Evolutionary conservation across 345 rosid species (phyloP).

Genomic region (Kandelia obovata): DNA sequence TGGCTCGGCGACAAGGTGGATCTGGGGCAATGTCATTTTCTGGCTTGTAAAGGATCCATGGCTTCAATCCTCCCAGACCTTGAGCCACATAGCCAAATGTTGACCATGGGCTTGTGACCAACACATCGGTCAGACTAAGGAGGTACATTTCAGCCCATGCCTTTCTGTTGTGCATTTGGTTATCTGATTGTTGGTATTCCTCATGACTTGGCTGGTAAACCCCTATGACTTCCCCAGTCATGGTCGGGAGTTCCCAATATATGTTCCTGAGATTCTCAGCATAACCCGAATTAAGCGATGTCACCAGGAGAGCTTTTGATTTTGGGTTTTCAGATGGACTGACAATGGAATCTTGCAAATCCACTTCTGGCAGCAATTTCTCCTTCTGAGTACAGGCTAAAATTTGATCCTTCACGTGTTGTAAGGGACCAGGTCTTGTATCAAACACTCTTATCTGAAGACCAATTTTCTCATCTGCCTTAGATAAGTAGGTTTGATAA

Average conservation of each 20-base stretch:
- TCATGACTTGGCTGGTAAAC: background rate
- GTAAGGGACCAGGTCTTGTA: background rate
- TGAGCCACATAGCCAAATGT: background rate
- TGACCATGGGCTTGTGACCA: background rate
- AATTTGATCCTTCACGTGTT: conserved; percentile 13
- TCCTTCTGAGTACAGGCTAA: conserved; percentile 9
- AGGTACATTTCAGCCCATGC: background rate
- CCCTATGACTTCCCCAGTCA: background rate
- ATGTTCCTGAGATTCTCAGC: background rate
- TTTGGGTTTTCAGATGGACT: too few relatives aligned
- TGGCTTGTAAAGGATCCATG: background rate
- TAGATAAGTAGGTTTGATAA: conserved; percentile 12
- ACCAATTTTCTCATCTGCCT: conserved; percentile 20
- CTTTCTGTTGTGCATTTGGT: background rate
- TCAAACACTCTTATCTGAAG: conserved; percentile 18
- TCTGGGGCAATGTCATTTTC: background rate
- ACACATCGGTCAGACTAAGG: background rate
- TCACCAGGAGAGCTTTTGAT: too few relatives aligned
- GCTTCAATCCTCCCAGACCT: background rate
- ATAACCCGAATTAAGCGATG: too few relatives aligned
- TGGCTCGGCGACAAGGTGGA: background rate
- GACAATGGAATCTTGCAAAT: background rate
- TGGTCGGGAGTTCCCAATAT: background rate
- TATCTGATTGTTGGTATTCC: background rate
- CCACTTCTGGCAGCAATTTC: conserved; percentile 10